Base-by-base conservation (phyloP, 2,329 filamentous ascomycete species). In the Colletotrichum paranaense region DNA sequence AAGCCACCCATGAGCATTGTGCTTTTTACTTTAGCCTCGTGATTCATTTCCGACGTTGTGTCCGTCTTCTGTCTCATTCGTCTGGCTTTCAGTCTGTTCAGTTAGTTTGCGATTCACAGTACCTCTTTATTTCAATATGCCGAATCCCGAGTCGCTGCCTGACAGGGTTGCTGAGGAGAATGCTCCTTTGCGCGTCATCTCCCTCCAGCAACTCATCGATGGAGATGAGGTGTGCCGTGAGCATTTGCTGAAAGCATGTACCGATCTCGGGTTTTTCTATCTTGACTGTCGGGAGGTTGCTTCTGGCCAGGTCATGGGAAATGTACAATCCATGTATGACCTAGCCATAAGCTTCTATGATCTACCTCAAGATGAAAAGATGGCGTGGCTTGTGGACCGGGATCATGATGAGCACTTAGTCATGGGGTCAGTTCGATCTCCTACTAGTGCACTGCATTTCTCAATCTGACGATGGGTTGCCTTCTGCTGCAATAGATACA, bases 391-490 rank as follows among this genome's bases (percentile, higher is more conserved):
- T 12, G 66, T 68, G 1, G 66, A 68, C 16, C 62, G 66, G 55
- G 66, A 68, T 52, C 66, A 68, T 22, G 66, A 68, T 30, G 66
- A 68, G 22, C 57, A 68, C 9, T 52, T 68, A 12, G 57, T 68
- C 3, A 68, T 68, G 66, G 66, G 66, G 66, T 68, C 42, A 30
- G 46, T 55, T 55, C n/a, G 5, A 14, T 22, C 32, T 35, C 3
- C 32, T 12, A 35, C 35, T 14, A 16, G 12, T 38, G 12, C 14
- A 38, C 35, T 38, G 14, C 12, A 4, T 38, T 38, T 38, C 1
- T 38, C 11, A 14, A 16, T 38, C 35, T 38, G 35, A 38, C 35
- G 35, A 16, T 38, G 35, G 35, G 5, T 38, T 16, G 11, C 35
- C 35, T 38, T 38, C 35, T 16, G 35, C 52, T 56, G 22, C 26